A percentile compares a stretch with the other conserved stretches of the same genome.
phyloP scores from a whole-genome alignment of 2,329 filamentous ascomycete species.

The Xylaria sp. region DNA sequence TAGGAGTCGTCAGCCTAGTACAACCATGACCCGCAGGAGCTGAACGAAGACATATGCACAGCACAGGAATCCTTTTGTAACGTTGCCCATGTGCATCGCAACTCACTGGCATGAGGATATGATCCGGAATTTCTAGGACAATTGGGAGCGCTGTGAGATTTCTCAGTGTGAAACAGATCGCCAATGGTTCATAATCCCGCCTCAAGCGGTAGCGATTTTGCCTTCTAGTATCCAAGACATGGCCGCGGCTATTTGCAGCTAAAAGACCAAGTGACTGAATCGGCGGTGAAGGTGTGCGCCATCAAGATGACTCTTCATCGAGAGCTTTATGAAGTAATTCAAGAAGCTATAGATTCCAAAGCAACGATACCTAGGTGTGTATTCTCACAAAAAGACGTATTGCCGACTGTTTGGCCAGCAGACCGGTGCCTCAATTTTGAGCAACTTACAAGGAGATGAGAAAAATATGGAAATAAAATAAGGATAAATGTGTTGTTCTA shows the following conservation, averaged over 20 bases:
- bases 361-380: background rate
- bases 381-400: background rate
- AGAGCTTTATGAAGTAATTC: too few species aligned
- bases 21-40: slow-evolving; percentile 15
- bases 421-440: background rate
- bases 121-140: background rate
- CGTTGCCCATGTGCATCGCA: slow-evolving; percentile 4
- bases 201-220: background rate
- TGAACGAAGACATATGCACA: slow-evolving; percentile 9
- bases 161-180: background rate
- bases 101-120: background rate
- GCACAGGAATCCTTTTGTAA: slow-evolving; percentile 3
- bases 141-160: background rate
- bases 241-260: background rate
- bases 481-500: too few species aligned
- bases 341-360: too few species aligned
- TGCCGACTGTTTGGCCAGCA: background rate
- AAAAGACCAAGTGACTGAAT: background rate
- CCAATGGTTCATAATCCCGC: background rate
- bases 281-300: too few species aligned
- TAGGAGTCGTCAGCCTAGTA: background rate
- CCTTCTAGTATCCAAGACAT: background rate
- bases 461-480: too few species aligned
- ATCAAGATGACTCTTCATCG: too few species aligned
- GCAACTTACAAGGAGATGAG: too few species aligned